Evolutionary conservation across 2,329 filamentous ascomycete genomes (phyloP).

Genomic region (Colletotrichum chrysophilum): DNA sequence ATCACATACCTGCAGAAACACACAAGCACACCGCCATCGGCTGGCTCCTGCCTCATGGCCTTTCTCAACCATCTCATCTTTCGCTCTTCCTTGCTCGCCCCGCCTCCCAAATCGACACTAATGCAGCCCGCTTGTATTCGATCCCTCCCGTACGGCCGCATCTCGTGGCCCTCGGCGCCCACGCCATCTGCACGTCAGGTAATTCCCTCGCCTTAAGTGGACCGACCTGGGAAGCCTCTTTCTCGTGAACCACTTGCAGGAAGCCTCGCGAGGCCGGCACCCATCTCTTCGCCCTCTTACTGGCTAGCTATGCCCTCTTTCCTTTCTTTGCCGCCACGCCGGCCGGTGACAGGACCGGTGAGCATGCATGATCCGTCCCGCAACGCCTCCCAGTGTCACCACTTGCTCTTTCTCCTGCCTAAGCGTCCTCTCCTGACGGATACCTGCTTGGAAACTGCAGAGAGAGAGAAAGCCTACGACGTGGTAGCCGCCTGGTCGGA

Average conservation of each 20-base stretch:
- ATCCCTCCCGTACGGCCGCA: constrained; percentile 18
- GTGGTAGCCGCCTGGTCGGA: background rate
- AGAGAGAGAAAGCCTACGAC: background rate
- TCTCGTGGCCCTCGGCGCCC: background rate
- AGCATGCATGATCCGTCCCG: background rate
- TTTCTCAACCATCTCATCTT: background rate
- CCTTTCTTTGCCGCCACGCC: background rate
- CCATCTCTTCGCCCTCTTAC: background rate
- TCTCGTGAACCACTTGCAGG: background rate
- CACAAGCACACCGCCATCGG: constrained; percentile 6
- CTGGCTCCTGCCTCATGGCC: background rate
- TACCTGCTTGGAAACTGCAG: background rate
- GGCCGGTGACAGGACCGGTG: background rate
- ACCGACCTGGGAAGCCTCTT: background rate
- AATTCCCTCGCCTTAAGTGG: background rate
- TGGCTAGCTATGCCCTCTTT: background rate
- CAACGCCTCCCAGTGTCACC: background rate
- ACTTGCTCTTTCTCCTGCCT: background rate
- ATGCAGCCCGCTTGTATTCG: constrained; percentile 7
- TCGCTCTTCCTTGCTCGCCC: background rate
- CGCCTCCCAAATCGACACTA: constrained; percentile 11
- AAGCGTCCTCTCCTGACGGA: background rate
- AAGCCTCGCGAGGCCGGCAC: background rate
- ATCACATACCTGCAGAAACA: background rate
- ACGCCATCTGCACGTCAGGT: constrained; percentile 2